Evolutionary conservation across 768 basidiomycete genomes (phyloP).

Genomic region (Kwoniella sp.): DNA sequence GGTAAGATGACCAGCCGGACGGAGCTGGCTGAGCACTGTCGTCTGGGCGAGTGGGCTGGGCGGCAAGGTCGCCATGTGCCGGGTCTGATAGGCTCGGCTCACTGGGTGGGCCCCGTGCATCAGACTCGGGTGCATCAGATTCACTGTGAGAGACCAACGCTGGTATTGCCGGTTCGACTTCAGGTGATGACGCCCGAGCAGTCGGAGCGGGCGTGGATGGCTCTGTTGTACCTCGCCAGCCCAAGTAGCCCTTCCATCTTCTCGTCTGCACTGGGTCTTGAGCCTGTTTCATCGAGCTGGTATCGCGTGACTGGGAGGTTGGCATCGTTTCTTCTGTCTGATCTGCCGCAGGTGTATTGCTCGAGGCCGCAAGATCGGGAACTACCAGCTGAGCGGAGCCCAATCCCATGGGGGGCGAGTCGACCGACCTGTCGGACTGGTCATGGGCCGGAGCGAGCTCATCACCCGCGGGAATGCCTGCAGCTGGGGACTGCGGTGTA

Average conservation of each 20-base stretch:
- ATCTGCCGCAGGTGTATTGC: not conserved
- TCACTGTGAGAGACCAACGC: not conserved
- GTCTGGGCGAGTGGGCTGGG: not conserved
- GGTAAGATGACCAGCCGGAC: constrained; percentile 17
- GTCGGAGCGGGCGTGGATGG: not conserved
- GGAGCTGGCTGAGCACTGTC: not conserved
- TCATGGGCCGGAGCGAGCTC: not conserved
- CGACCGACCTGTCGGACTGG: not conserved
- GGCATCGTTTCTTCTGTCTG: not conserved
- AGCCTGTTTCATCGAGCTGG: not conserved
- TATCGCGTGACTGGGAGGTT: too few relatives aligned
- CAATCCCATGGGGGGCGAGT: too few relatives aligned
- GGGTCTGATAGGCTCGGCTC: not conserved
- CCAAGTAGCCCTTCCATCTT: constrained; percentile 12
- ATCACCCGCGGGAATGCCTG: not conserved
- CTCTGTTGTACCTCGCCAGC: not conserved
- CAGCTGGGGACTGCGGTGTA: not conserved
- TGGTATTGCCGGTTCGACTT: too few relatives aligned
- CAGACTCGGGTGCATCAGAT: too few relatives aligned
- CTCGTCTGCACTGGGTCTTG: not conserved
- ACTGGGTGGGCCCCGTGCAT: too few relatives aligned
- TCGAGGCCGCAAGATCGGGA: not conserved
- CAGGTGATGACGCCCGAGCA: too few relatives aligned
- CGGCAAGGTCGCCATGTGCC: not conserved
- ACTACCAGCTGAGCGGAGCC: too few relatives aligned